Percentiles rank a stretch among this genome's conserved stretches.
phyloP scores from a whole-genome alignment of 2,329 filamentous ascomycete genomes.

The Cladorrhinum sp. region DNA sequence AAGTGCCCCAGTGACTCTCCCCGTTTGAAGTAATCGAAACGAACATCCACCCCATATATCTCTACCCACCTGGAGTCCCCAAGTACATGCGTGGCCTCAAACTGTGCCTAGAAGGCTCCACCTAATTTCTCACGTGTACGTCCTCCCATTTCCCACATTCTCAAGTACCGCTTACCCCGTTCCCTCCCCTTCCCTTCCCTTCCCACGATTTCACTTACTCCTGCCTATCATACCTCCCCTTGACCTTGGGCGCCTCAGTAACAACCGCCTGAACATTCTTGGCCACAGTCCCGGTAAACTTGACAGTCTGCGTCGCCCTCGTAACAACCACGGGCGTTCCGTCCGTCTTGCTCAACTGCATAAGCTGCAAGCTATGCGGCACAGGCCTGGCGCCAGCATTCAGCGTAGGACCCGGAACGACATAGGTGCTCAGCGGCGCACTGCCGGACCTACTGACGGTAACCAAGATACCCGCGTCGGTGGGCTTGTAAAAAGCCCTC shows the following conservation, averaged over 20 bases:
- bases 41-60: too few relatives aligned
- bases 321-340: constrained; percentile 30
- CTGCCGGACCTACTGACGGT: constrained; percentile 21
- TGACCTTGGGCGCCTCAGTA: constrained; percentile 1
- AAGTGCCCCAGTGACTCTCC: too few relatives aligned
- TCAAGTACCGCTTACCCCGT: background rate
- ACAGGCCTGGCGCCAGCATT: constrained; percentile 27
- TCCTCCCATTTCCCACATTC: too few relatives aligned
- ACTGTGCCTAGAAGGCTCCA: too few relatives aligned
- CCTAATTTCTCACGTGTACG: too few relatives aligned
- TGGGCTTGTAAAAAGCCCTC: constrained; percentile 26
- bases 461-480: constrained; percentile 28
- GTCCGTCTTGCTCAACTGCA: constrained; percentile 16
- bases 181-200: background rate
- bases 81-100: too few relatives aligned
- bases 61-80: too few relatives aligned
- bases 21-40: too few relatives aligned
- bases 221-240: constrained; percentile 11
- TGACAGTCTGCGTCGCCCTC: constrained; percentile 22
- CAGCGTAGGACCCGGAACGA: constrained; percentile 31
- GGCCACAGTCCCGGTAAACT: constrained; percentile 11
- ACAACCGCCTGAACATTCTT: background rate
- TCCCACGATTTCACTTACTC: background rate
- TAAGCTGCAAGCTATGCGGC: constrained; percentile 24
- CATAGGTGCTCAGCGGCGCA: constrained; percentile 24